phyloP scores from a whole-genome alignment of 108 stramenopile genomes.

The Nannochloropsis salina region DNA sequence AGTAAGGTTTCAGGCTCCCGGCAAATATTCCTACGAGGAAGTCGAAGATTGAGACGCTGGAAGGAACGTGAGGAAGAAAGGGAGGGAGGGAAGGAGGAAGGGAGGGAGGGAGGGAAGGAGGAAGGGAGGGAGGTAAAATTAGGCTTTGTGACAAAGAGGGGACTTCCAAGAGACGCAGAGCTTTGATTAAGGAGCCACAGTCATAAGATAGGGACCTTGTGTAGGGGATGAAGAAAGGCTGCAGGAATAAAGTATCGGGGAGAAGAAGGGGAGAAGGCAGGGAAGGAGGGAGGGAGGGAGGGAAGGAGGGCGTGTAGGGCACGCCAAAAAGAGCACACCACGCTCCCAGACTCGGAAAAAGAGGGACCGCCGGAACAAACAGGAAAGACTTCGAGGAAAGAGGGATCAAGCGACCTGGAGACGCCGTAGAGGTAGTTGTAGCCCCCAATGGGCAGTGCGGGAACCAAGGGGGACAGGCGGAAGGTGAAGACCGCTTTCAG shows the following conservation, averaged over 20 bases:
- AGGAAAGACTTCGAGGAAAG: not conserved
- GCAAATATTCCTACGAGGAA: conserved; percentile 82
- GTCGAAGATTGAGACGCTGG: conserved; percentile 67
- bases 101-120: not conserved
- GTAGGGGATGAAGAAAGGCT: not conserved
- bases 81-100: not conserved
- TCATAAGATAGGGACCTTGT: not conserved
- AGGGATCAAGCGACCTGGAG: not conserved
- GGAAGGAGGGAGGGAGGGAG: not conserved
- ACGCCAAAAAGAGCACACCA: not conserved
- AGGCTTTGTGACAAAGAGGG: not conserved
- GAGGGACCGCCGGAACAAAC: not conserved
- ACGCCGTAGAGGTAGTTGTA: conserved; percentile 88
- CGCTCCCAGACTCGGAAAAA: not conserved
- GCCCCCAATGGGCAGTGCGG: conserved; percentile 71
- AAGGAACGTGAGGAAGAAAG: conserved; percentile 10
- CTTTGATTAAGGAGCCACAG: not conserved
- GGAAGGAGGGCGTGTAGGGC: not conserved
- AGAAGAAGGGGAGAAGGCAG: not conserved
- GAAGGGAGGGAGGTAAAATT: not conserved
- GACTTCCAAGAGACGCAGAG: not conserved
- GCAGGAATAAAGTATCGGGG: not conserved
- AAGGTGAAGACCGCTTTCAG: conserved; percentile 83
- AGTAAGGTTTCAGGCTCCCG: conserved; percentile 81
- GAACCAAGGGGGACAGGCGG: conserved; percentile 70